phyloP scores from a whole-genome alignment of 257 asterid species.

The Gynochthodes officinalis region DNA sequence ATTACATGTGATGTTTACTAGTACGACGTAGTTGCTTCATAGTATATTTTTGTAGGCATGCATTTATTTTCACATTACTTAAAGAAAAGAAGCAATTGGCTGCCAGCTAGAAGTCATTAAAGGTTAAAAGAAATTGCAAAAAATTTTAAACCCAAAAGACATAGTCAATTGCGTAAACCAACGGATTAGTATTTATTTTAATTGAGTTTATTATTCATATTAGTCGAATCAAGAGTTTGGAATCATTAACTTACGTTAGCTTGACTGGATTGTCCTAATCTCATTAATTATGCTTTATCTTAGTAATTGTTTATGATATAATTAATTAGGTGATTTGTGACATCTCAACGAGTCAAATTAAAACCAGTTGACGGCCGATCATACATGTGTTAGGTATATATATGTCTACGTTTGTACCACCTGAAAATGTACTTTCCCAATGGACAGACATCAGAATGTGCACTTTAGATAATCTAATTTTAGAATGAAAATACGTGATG shows the following conservation, averaged over 20 bases:
- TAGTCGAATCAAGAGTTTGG: constrained; percentile 5
- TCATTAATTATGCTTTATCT: constrained; percentile 1
- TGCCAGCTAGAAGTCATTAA: constrained; percentile 1
- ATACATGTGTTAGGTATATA: too few species aligned
- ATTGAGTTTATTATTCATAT: not conserved
- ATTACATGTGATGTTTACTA: too few species aligned
- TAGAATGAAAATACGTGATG: not conserved
- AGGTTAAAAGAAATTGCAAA: not conserved
- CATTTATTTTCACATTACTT: not conserved
- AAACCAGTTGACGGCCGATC: too few species aligned
- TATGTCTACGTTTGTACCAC: too few species aligned
- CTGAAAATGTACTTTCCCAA: too few species aligned
- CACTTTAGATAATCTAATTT: too few species aligned
- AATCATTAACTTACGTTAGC: constrained; percentile 1
- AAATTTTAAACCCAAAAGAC: constrained; percentile 1
- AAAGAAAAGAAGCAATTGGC: not conserved
- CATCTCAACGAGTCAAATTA: constrained; percentile 12
- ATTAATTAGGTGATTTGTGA: constrained; percentile 13
- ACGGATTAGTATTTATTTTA: constrained; percentile 23
- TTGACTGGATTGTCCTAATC: constrained; percentile 15
- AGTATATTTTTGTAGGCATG: constrained; percentile 10
- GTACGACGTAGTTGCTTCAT: too few species aligned
- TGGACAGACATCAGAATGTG: too few species aligned
- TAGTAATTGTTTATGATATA: not conserved
- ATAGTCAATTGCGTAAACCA: constrained; percentile 17